A percentile compares a stretch with the other conserved stretches of the same genome.
Conservation (phyloP, 495 filamentous ascomycete genomes). For the Emericellopsis terricola region DNA sequence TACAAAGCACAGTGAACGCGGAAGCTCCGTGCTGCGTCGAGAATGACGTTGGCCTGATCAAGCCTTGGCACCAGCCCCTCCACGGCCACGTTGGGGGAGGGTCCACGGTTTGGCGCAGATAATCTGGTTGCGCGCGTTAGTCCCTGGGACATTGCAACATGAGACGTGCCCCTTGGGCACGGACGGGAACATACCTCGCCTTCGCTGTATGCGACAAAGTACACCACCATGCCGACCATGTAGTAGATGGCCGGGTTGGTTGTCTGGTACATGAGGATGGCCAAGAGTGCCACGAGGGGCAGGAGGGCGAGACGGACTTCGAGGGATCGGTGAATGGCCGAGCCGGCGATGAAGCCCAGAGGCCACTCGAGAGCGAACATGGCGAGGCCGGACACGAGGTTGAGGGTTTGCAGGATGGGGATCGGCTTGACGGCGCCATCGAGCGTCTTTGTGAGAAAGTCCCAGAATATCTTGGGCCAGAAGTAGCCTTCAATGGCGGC, state of each 20-base stretch:
- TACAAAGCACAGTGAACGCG: no score
- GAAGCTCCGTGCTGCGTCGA: no score
- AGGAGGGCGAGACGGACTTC: conserved; percentile 70
- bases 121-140: conserved; percentile 15
- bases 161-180: no score
- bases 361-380: conserved; percentile 89
- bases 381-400: conserved; percentile 73
- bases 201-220: conserved; percentile 94
- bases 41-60: no score
- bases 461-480: conserved; percentile 99
- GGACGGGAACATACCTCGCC: conserved; percentile 80
- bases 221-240: conserved; percentile 66
- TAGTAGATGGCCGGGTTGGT: conserved; percentile 90
- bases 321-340: conserved; percentile 66
- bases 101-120: conserved; percentile 34
- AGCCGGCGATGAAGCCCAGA: conserved; percentile 44
- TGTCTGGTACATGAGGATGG: conserved; percentile 73
- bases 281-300: conserved; percentile 57
- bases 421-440: conserved; percentile 70
- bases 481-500: conserved; percentile 78
- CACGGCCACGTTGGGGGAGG: conserved; percentile 23
- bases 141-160: not conserved
- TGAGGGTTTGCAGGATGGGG: conserved; percentile 84
- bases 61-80: not conserved
- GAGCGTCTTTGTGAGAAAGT: conserved; percentile 84